Percentiles rank a stretch among this genome's conserved stretches.
Evolutionary conservation across 768 basidiomycete genomes (phyloP).

Genomic region (Lactarius pseudohatsudake): DNA sequence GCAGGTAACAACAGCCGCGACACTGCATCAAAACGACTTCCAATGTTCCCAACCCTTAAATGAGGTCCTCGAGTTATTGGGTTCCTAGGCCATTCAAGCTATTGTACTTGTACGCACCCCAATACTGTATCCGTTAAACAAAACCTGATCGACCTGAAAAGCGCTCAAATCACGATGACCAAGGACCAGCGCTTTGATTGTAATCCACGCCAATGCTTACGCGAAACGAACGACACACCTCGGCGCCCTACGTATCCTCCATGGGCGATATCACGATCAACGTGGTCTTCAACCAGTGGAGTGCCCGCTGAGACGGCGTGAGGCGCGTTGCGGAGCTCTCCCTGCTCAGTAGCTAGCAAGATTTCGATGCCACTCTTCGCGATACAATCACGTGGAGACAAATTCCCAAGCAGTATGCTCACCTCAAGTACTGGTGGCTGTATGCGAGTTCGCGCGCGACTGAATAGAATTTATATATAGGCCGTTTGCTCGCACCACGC

Average conservation of each 20-base stretch:
- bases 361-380: background rate
- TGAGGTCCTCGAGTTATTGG: background rate
- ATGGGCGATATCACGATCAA: background rate
- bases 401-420: background rate
- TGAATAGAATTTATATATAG: background rate
- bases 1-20: background rate
- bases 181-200: background rate
- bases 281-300: background rate
- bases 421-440: background rate
- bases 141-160: background rate
- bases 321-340: background rate
- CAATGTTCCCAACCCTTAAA: background rate
- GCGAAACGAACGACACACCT: background rate
- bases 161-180: background rate
- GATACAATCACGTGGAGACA: background rate
- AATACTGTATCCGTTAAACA: background rate
- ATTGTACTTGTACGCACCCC: background rate
- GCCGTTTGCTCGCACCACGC: background rate
- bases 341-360: background rate
- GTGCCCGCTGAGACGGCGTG: background rate
- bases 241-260: background rate
- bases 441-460: background rate
- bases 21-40: background rate
- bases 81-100: background rate
- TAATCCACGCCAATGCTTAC: conserved; percentile 6